These are phyloP conservation scores for Ganoderma meredithae DNA, from an alignment of 1,284 basidiomycete genomes.

Conservation along the genomic window DNA sequence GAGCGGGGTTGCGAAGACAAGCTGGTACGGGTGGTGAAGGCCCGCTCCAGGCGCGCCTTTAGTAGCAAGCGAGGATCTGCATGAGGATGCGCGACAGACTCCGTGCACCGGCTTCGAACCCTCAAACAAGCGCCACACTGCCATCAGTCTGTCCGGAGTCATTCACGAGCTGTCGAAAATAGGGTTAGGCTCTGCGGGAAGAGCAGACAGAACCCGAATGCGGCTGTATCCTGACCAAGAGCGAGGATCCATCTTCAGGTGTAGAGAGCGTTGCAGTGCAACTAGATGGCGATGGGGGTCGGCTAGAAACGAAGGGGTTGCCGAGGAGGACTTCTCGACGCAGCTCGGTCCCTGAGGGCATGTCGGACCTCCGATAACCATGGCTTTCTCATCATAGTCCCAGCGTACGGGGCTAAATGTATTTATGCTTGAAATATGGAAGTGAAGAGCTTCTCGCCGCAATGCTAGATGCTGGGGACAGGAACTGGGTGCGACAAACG, in stretches of 20 bases:
- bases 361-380: not conserved
- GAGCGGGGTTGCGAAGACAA: not conserved
- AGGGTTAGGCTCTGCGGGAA: not conserved
- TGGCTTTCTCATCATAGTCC: not conserved
- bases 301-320: not conserved
- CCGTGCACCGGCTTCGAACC: not conserved
- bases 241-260: not conserved
- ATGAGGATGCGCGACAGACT: not conserved
- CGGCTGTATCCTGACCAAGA: not conserved
- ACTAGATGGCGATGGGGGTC: not conserved
- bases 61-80: not conserved
- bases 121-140: not conserved
- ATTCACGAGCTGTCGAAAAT: not conserved
- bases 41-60: not conserved
- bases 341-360: not conserved
- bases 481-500: too few species aligned
- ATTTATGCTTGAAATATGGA: not conserved
- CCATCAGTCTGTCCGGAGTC: not conserved
- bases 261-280: not conserved
- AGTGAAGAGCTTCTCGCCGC: too few species aligned
- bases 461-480: too few species aligned
- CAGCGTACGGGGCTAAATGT: not conserved
- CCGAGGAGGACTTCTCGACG: not conserved
- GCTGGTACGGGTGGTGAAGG: not conserved
- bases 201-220: not conserved